Evolutionary conservation across 2,329 filamentous ascomycete species (phyloP), one percentile per base, ranked within the genome.

Genomic region (Xylaria sp.): DNA sequence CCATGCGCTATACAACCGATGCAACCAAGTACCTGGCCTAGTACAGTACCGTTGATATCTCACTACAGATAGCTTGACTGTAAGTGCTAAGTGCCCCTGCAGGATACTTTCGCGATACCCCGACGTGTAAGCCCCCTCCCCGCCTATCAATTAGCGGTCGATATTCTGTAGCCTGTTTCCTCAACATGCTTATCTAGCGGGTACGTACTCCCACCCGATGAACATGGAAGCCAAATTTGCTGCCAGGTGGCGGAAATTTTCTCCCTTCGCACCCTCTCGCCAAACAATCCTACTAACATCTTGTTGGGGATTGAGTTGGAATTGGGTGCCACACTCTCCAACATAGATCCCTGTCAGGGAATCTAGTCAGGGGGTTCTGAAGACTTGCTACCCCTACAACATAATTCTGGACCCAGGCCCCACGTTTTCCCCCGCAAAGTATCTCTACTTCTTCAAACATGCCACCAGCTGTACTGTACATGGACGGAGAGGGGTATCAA

Each of bases 301-400:
- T 79, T 78, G 77, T 79, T 78, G 78, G 78, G 77, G 74, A 76
- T 81, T 80, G 79, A 79, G 79, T 80, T 81, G 78, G 67, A 81
- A 78, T 82, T 83, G 81, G 81, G 81, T 81, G 69, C 74, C 69
- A 74, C 72, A 73, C 72, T 57, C 56, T 57, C 17, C 50, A 17
- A 64, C 56, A 7, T 5, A 36, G 39, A 55, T 34, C 66, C 69
- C 66, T 68, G 63, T 47, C 30, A 1, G 36, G 3, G 30, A 48
- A 58, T 36, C 17, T 17, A 17, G 21, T 45, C 11, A 65, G 62
- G 51, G 50, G 51, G 11, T 47, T 42, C 30, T 36, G 54, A 50
- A 50, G 32, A 58, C 42, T 39, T 45, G 6, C 45, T 58, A 51
- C 48, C 48, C 47, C 19, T 27, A 30, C 48, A 30, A 30, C n/a